Base-by-base conservation (phyloP, 2,329 filamentous ascomycete species). In the Verticillium klebahnii region DNA sequence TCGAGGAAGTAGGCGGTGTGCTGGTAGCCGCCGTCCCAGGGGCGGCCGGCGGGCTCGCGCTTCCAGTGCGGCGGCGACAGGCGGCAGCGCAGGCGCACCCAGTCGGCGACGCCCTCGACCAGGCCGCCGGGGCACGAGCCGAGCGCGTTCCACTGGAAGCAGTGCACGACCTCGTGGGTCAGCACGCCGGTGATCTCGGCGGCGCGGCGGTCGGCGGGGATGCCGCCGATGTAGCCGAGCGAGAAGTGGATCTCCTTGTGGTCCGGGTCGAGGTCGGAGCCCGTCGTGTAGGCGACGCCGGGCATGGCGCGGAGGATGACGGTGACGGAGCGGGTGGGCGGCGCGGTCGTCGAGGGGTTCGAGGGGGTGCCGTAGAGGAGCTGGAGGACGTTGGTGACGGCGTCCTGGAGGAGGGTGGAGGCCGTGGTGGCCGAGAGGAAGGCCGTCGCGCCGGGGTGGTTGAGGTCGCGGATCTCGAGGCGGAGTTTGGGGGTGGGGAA, bases 171-270 rank as follows among this genome's bases (percentile, higher is more conserved):
- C 76, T 98, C 94, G 73, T 98, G 94, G 1, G 90, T 89, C 23
- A 98, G 75, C 0, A 98, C 93, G 50, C 95, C 95, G 19, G 85
- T 78, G 63, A 97, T 86, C 77, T 98, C 92, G 45, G 82, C 69
- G 29, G 72, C 65, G 14, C 77, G 75, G 57, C 82, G 81, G 12
- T 75, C 67, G 0, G 73, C 57, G 0, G 81, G 69, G 65, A 86
- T 78, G 56, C 71, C 68, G 54, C 77, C 70, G 67, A 97, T 87
- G 78, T 97, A 97, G 56, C 82, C 78, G 1, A 94, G 85, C 17
- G 87, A 93, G 74, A 98, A 83, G 76, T 97, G 92, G 65, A 97
- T 95, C 73, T 97, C 93, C 72, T 97, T 97, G 80, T 97, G 92
- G 71, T 95, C 90, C 64, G 82, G 68, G 75, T 97, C 93, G 12